These are phyloP conservation scores for Curvularia sp. DNA, from an alignment of 2,329 filamentous ascomycete species.

Conservation along the genomic window DNA sequence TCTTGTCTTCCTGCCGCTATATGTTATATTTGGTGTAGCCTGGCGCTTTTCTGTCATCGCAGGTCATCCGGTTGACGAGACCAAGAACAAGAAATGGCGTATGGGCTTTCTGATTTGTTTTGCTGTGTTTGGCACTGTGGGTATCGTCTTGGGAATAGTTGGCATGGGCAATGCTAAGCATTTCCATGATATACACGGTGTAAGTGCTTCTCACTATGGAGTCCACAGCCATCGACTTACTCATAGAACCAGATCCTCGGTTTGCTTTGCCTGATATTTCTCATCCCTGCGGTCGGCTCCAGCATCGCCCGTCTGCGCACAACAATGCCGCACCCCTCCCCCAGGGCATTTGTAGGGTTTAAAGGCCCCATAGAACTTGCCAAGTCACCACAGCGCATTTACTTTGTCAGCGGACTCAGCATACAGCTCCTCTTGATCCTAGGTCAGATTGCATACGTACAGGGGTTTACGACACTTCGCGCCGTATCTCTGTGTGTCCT, in stretches of 20 bases:
- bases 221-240: not conserved
- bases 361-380: constrained; percentile 31
- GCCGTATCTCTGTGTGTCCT: constrained; percentile 37
- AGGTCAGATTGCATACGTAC: constrained; percentile 29
- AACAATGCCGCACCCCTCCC: constrained; percentile 24
- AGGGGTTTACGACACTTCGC: constrained; percentile 34
- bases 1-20: constrained; percentile 36
- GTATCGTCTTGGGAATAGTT: constrained; percentile 34
- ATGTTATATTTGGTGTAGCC: constrained; percentile 35
- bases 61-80: constrained; percentile 33
- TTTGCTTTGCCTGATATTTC: constrained; percentile 29
- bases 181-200: constrained; percentile 35
- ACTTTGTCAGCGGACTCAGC: constrained; percentile 30
- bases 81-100: constrained; percentile 37
- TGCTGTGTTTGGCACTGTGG: constrained; percentile 22
- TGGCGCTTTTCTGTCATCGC: constrained; percentile 35
- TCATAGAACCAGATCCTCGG: constrained; percentile 30
- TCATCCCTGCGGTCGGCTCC: constrained; percentile 27
- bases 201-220: constrained; percentile 14
- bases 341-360: constrained; percentile 28
- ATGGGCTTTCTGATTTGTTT: constrained; percentile 31
- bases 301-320: constrained; percentile 34
- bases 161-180: constrained; percentile 37
- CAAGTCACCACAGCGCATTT: constrained; percentile 34
- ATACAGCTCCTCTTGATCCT: constrained; percentile 29